Conservation (phyloP, 1,284 basidiomycete species). For the Xerocomus nothofagi region DNA sequence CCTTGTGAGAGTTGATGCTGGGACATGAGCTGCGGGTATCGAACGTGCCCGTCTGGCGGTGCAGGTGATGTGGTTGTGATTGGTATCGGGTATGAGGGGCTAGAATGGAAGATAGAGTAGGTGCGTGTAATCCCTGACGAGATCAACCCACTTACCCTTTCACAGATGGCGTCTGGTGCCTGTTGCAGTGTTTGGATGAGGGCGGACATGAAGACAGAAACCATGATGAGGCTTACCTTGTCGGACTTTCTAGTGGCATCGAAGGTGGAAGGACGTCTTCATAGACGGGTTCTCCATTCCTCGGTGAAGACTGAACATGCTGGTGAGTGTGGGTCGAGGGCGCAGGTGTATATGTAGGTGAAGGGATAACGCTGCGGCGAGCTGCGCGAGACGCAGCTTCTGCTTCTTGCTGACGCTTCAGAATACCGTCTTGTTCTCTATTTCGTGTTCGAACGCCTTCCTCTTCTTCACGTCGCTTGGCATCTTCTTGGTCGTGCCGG, state of each 20-base stretch:
- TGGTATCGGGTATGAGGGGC: slow-evolving; percentile 37
- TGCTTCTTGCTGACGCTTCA: slow-evolving; percentile 47
- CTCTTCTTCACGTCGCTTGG: slow-evolving; percentile 35
- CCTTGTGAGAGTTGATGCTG: slow-evolving; percentile 57
- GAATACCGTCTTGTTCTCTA: slow-evolving; percentile 48
- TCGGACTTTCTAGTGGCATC: slow-evolving; percentile 48
- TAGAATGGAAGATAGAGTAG: slow-evolving; percentile 23
- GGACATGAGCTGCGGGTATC: slow-evolving; percentile 56
- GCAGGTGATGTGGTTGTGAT: slow-evolving; percentile 53
- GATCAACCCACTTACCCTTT: slow-evolving; percentile 27
- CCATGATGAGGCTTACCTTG: slow-evolving; percentile 37
- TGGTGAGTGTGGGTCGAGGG: slow-evolving; percentile 23
- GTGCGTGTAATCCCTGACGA: slow-evolving; percentile 5
- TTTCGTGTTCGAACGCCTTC: slow-evolving; percentile 31
- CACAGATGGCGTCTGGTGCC: slow-evolving; percentile 26
- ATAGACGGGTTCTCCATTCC: slow-evolving; percentile 24
- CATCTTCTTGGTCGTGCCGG: slow-evolving; percentile 26
- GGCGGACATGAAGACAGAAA: slow-evolving; percentile 28
- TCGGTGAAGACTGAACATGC: slow-evolving; percentile 24
- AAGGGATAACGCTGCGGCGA: slow-evolving; percentile 20
- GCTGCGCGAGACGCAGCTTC: slow-evolving; percentile 31
- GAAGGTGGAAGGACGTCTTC: slow-evolving; percentile 30
- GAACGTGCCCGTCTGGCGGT: slow-evolving; percentile 43
- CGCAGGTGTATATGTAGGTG: slow-evolving; percentile 22
- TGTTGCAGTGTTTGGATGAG: slow-evolving; percentile 22